Base-by-base conservation (phyloP, 192 early-diverging fungal species). In the Podila epigama region DNA sequence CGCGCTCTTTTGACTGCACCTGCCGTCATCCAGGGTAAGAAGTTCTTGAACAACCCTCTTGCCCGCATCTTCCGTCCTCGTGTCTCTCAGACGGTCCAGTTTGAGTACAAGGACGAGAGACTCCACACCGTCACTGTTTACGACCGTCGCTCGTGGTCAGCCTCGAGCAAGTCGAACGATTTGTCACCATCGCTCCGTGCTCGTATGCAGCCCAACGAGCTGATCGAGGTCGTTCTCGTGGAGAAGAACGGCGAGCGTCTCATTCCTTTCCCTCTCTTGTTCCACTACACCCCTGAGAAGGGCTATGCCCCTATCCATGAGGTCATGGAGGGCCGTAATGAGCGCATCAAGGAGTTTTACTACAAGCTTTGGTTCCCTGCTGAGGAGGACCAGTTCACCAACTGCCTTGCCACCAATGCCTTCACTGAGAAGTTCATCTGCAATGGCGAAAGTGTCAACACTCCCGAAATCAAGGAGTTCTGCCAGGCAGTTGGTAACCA, bases 291-390 rank as follows among this genome's bases (percentile, higher is more conserved):
- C 41, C 91, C 95, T 25, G 82, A 84, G 57, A 89, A 89, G 71
- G 88, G 92, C 4, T 90, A 89, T 69, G 89, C 91, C 69, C 92
- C 92, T 27, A 93, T 98, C 68, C 96, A 97, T 63, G 93, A 95
- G 64, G 84, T 93, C 22, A 91, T 94, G 89, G 90, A 92, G 63
- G 93, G 89, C 27, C 88, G 94, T 50, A 94, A 92, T 66, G 86
- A 92, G 48, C 86, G 93, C 50, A 92, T 97, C 70, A 94, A 92
- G 73, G 83, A 88, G 39, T 96, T 98, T 83, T 98, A 95, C 83
- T 84, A 84, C 40, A 84, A 89, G 53, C 86, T 95, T 18, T 96
- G 95, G 95, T 91, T 91, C 63, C 89, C 88, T 36, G 80, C 72
- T 13, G 77, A 83, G 28, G 73, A 70, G 40, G 51, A 35, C 40